phyloP scores from a whole-genome alignment of 768 basidiomycete genomes.

The Tephrocybe rancida region DNA sequence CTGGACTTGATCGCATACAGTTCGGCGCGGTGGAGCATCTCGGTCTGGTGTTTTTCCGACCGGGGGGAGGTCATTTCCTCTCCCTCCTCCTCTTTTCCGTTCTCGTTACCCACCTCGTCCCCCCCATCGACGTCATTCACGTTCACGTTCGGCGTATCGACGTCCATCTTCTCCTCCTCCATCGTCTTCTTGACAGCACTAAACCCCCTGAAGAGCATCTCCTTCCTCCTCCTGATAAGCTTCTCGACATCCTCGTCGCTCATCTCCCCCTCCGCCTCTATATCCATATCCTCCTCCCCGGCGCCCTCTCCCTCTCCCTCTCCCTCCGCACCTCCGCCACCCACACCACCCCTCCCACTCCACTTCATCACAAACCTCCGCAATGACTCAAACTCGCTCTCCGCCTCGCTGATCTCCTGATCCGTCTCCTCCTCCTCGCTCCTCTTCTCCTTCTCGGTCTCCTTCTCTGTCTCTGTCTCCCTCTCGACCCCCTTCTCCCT shows the following conservation, averaged over 20 bases:
- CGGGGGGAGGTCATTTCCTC: background rate
- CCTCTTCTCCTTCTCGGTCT: background rate
- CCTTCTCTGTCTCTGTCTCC: background rate
- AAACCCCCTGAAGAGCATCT: too few species aligned
- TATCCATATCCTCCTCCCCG: background rate
- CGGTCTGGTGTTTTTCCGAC: too few species aligned
- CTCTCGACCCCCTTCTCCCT: background rate
- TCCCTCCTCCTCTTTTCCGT: background rate
- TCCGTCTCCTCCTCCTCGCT: background rate
- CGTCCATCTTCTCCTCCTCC: too few species aligned
- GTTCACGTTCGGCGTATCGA: too few species aligned
- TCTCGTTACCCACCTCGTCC: background rate
- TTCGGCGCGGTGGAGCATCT: too few species aligned
- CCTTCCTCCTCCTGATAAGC: too few species aligned
- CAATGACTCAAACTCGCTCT: too few species aligned
- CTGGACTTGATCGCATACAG: too few species aligned
- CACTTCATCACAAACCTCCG: too few species aligned
- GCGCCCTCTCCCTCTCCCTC: background rate
- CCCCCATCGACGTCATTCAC: too few species aligned
- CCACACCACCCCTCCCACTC: background rate
- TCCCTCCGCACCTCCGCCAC: background rate
- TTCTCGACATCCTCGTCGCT: too few species aligned
- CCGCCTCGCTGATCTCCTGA: background rate
- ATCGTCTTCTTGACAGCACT: too few species aligned
- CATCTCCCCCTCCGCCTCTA: background rate